Conservation (phyloP, 257 asterid species). For the Verbena officinalis region DNA sequence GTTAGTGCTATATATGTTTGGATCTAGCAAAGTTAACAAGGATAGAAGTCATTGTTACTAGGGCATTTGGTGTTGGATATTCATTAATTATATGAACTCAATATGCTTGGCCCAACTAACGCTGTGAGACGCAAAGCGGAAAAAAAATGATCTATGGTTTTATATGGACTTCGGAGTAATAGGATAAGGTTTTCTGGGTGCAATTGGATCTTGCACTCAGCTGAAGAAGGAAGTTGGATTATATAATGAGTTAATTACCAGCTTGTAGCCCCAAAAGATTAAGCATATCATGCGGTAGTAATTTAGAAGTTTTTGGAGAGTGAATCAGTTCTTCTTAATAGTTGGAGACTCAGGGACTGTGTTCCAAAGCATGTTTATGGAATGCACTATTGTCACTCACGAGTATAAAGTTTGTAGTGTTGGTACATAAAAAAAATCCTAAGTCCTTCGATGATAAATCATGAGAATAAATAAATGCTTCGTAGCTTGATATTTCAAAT, state of each 20-base stretch:
- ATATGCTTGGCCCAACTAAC: too few species aligned
- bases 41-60: slow-evolving; percentile 21
- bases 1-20: slow-evolving; percentile 62
- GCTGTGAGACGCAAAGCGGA: slow-evolving; percentile 2
- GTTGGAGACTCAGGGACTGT: background rate
- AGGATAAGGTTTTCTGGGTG: slow-evolving; percentile 14
- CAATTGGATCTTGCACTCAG: slow-evolving; percentile 1
- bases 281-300: background rate
- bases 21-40: slow-evolving; percentile 11
- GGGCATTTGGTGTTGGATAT: slow-evolving; percentile 3
- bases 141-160: slow-evolving; percentile 14
- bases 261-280: slow-evolving; percentile 16
- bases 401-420: too few species aligned
- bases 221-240: slow-evolving; percentile 11
- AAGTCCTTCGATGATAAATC: too few species aligned
- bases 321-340: background rate
- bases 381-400: too few species aligned
- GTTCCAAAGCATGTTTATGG: too few species aligned
- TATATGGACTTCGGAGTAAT: slow-evolving; percentile 3
- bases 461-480: background rate
- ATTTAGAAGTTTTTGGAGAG: slow-evolving; percentile 13
- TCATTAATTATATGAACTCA: slow-evolving; percentile 1
- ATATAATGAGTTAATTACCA: slow-evolving; percentile 22
- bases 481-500: slow-evolving; percentile 3
- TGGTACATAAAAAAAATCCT: too few species aligned